These are phyloP conservation scores for Lactarius tabidus DNA, from an alignment of 768 basidiomycete species.

Conservation along the genomic window DNA sequence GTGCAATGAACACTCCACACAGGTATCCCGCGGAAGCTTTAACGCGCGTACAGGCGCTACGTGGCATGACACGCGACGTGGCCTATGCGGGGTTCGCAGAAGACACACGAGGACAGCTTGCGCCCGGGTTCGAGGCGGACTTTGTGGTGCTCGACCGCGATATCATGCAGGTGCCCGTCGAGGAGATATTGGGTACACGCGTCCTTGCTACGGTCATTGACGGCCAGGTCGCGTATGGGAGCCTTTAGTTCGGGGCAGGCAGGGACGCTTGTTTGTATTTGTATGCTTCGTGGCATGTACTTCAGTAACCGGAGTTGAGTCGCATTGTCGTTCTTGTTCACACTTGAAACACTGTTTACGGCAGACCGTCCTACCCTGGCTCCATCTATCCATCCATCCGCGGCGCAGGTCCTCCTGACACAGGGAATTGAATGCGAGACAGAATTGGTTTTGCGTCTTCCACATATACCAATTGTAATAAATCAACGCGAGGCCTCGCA, in stretches of 20 bases:
- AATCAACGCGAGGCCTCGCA: too few species aligned
- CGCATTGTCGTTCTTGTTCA: not conserved
- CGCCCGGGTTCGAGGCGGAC: slow-evolving; percentile 79
- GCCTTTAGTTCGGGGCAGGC: too few species aligned
- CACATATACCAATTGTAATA: too few species aligned
- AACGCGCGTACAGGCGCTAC: slow-evolving; percentile 76
- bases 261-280: too few species aligned
- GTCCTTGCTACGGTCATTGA: slow-evolving; percentile 75
- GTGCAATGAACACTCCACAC: not conserved
- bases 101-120: slow-evolving; percentile 63
- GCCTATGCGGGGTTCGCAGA: slow-evolving; percentile 87
- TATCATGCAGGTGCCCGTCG: slow-evolving; percentile 60
- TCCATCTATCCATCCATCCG: not conserved
- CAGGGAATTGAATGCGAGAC: not conserved
- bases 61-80: slow-evolving; percentile 86
- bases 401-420: not conserved
- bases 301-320: not conserved
- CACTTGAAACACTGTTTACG: not conserved
- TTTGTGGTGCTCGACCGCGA: slow-evolving; percentile 80
- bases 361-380: not conserved
- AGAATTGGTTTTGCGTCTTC: too few species aligned
- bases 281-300: too few species aligned
- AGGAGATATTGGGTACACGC: slow-evolving; percentile 60
- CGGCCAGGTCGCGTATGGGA: slow-evolving; percentile 63
- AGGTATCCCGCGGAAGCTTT: slow-evolving; percentile 79